A percentile compares a stretch with the other conserved stretches of the same genome.
phyloP scores from a whole-genome alignment of 768 basidiomycete genomes.

The Boletus sensibilis region DNA sequence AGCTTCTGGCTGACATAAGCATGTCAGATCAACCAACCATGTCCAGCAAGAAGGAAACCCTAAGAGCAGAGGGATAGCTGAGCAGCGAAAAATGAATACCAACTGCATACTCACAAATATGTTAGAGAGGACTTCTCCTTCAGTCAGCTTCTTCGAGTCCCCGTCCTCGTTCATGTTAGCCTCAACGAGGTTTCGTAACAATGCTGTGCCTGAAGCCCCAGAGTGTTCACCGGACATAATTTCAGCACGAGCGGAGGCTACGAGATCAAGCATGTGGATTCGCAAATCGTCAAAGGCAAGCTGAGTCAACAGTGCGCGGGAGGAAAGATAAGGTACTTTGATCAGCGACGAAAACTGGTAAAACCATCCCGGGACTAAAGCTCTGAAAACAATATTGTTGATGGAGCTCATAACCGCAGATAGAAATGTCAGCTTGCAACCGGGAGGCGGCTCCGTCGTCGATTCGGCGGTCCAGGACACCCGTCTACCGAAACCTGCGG shows the following conservation, averaged over 20 bases:
- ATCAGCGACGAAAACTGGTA: slow-evolving; percentile 21
- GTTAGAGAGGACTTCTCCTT: slow-evolving; percentile 48
- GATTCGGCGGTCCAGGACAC: slow-evolving; percentile 35
- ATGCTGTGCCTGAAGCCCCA: slow-evolving; percentile 31
- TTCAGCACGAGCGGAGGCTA: slow-evolving; percentile 38
- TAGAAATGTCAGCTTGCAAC: slow-evolving; percentile 37
- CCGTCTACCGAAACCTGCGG: slow-evolving; percentile 44
- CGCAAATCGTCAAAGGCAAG: slow-evolving; percentile 38
- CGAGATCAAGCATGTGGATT: slow-evolving; percentile 42
- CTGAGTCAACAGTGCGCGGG: slow-evolving; percentile 27
- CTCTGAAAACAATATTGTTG: slow-evolving; percentile 29
- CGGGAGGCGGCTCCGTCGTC: slow-evolving; percentile 20
- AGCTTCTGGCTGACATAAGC: neutral
- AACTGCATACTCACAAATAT: slow-evolving; percentile 40
- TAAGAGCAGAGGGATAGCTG: slow-evolving; percentile 12
- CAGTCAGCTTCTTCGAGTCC: slow-evolving; percentile 34
- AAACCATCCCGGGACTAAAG: slow-evolving; percentile 36
- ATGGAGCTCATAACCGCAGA: slow-evolving; percentile 31
- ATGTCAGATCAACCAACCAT: slow-evolving; percentile 33
- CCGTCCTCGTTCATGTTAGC: slow-evolving; percentile 44
- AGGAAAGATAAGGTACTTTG: slow-evolving; percentile 38
- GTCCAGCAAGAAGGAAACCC: slow-evolving; percentile 50
- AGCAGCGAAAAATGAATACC: neutral
- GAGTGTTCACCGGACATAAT: slow-evolving; percentile 30
- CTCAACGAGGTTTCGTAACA: slow-evolving; percentile 46